phyloP scores from a whole-genome alignment of 2,329 filamentous ascomycete species.

The Penicillium psychrosexuale region DNA sequence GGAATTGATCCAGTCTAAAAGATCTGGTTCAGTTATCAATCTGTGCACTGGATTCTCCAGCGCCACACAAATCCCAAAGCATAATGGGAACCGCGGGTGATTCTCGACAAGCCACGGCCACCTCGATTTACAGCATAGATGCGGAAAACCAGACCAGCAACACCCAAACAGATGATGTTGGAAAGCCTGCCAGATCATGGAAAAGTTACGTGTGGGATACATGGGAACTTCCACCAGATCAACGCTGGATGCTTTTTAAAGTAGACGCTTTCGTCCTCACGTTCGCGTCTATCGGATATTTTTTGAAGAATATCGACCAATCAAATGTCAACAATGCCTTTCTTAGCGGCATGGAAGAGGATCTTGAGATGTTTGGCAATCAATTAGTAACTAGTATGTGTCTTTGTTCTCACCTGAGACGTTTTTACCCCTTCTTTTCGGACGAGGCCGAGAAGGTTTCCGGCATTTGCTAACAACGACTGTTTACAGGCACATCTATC shows the following conservation, averaged over 20 bases:
- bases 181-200: constrained; percentile 14
- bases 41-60: neutral
- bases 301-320: constrained; percentile 39
- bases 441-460: no score
- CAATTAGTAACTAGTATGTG: constrained; percentile 35
- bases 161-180: neutral
- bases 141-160: neutral
- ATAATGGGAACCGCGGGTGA: neutral
- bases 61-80: neutral
- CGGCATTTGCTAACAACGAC: neutral
- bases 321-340: constrained; percentile 45
- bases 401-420: neutral
- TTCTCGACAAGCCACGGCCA: neutral
- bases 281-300: constrained; percentile 30
- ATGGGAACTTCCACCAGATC: constrained; percentile 20
- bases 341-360: constrained; percentile 39
- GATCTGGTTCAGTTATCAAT: no score
- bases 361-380: constrained; percentile 35
- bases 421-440: neutral
- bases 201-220: constrained; percentile 26
- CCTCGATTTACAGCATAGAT: neutral
- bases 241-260: constrained; percentile 31
- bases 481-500: constrained; percentile 28
- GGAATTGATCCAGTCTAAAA: neutral
- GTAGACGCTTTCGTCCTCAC: constrained; percentile 29